Percentiles rank a stretch among this genome's conserved stretches.
These are phyloP conservation scores for Noccaea bulbosa DNA, from an alignment of 345 rosid genomes.

Conservation along the genomic window DNA sequence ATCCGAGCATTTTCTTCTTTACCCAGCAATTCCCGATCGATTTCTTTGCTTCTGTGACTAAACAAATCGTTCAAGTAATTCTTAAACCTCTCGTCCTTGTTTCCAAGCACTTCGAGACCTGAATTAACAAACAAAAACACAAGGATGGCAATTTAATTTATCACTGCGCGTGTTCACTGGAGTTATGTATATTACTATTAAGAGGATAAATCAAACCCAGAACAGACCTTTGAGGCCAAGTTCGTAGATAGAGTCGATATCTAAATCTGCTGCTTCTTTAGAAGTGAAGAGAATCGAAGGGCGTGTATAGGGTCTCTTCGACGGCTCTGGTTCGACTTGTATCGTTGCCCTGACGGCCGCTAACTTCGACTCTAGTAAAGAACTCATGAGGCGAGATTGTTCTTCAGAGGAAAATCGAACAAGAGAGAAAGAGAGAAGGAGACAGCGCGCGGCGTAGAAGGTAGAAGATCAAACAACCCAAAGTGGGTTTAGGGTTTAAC, in stretches of 20 bases:
- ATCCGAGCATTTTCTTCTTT: constrained; percentile 65
- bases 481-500: constrained; percentile 42
- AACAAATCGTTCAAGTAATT: constrained; percentile 68
- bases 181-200: not conserved
- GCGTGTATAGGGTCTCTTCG: constrained; percentile 46
- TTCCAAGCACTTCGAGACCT: constrained; percentile 79
- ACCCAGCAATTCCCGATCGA: constrained; percentile 76
- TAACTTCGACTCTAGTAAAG: constrained; percentile 68
- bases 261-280: constrained; percentile 62
- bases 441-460: constrained; percentile 32
- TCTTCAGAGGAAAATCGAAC: constrained; percentile 18
- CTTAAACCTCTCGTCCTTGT: constrained; percentile 68
- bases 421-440: not conserved
- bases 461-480: not conserved
- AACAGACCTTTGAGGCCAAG: constrained; percentile 65
- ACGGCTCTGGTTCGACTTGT: constrained; percentile 56
- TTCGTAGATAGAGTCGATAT: constrained; percentile 61
- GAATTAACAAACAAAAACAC: constrained; percentile 35
- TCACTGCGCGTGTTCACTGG: not conserved
- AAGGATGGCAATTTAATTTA: not conserved
- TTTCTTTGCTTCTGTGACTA: constrained; percentile 72
- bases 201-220: constrained; percentile 1
- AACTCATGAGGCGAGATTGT: constrained; percentile 43
- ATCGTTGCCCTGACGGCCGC: constrained; percentile 59
- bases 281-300: constrained; percentile 48